Evolutionary conservation across 768 basidiomycete species (phyloP), one percentile per base, ranked within the genome.

Genomic region (Boletus speciosus): DNA sequence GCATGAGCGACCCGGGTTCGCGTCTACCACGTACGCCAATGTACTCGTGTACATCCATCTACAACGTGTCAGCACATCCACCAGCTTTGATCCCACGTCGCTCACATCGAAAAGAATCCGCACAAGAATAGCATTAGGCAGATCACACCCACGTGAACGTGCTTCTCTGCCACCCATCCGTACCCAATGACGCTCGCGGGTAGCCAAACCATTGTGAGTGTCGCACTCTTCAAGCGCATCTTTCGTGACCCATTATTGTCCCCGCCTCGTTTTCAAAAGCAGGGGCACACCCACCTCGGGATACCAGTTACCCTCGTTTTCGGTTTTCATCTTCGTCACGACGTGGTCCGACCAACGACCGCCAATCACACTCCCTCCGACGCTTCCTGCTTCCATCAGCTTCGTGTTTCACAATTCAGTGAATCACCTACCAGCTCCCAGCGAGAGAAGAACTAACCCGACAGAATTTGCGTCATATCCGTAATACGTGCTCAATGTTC

Each of bases 11-110:
- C 93, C 93, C 6, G 77, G 75, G 66, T 95, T 97, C 5, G 90
- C 83, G 61, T 97, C 93, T 15, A 94, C 90, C 34, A 94, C 76
- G 61, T 93, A 95, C 0, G 93, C 87, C 31, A 95, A 71, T 0
- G 88, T 86, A 47, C 83, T 82, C 15, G 83, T 71, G 64, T 88
- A 87, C 45, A 85, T 81, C 70, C 76, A 76, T 61, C 80, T 83
- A 55, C 3, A 53, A 51, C 27, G 39, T 38, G 34, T 54, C 50
- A 54, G 54, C 37, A 50, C 23, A 25, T 21, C 19, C 31, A 48
- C 25, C 21, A 48, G 15, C 10, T 29, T 31, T 23, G 29, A 32
- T 40, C 32, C 12, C 38, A 27, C 45, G 23, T 14, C 4, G 67
- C 84, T 65, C 56, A 91, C 90, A 90, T 84, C 8, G 82, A 77